These are phyloP conservation scores for Boletus tomentosulus DNA, from an alignment of 768 basidiomycete species.

Conservation along the genomic window DNA sequence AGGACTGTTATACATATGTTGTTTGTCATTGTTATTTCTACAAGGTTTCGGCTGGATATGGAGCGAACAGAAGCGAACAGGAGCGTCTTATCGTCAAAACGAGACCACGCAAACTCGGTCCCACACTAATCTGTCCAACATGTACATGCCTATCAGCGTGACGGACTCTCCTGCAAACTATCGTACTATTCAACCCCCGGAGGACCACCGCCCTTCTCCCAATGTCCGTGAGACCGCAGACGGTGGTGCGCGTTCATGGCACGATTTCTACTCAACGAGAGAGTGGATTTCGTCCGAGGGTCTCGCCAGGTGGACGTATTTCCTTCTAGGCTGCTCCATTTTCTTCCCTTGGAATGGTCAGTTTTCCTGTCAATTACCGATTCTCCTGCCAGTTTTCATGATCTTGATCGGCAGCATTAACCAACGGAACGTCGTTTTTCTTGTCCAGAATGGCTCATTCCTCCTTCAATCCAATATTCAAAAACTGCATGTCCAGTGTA, in stretches of 20 bases:
- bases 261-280: constrained; percentile 21
- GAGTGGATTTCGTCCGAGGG: constrained; percentile 28
- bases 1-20: background rate
- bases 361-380: background rate
- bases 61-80: background rate
- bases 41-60: background rate
- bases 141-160: background rate
- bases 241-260: background rate
- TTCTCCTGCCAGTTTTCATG: background rate
- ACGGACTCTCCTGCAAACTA: constrained; percentile 5
- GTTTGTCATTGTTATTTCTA: constrained; percentile 2
- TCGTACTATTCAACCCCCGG: constrained; percentile 12
- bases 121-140: background rate
- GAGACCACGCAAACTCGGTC: background rate
- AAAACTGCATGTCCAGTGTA: constrained; percentile 57
- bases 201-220: background rate
- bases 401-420: constrained; percentile 50
- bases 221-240: constrained; percentile 1
- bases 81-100: background rate
- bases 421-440: constrained; percentile 81
- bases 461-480: constrained; percentile 49
- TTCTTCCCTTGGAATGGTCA: constrained; percentile 87
- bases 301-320: constrained; percentile 56
- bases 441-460: constrained; percentile 62
- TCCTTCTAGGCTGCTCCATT: constrained; percentile 74